Evolutionary conservation across 192 early-diverging fungal species (phyloP), one percentile per base, ranked within the genome.

Genomic region (Neocallimastix lanati): DNA sequence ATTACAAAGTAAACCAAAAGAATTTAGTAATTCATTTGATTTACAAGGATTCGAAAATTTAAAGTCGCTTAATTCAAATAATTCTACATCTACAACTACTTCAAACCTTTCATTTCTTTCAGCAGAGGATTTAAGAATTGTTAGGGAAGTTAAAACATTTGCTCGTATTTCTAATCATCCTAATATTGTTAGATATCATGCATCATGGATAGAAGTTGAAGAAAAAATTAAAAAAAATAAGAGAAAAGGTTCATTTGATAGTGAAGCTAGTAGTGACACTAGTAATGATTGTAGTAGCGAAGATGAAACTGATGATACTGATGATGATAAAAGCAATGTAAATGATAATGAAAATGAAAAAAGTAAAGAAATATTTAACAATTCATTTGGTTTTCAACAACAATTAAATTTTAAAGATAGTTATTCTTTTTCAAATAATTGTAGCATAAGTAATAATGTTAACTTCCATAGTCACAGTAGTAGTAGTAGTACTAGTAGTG

Each of bases 121-220:
- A 76, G 77, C 1, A 76, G 38, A 38, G 16, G 85, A 87, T 76
- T 76, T 79, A 29, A 37, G 86, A 13, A 77, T 88, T 33, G 76
- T 88, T 29, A 77, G 85, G n/a, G 87, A 88, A 83, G 83, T 88
- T 28, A 88, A 87, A 76, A 82, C 85, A 27, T 81, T 88, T 21
- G 87, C 87, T 0, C 35, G 81, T 33, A 81, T 88, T 3, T 85
- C 86, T 4, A 81, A 85, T 77, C 85, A 87, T 80, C 81, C 85
- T 18, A 87, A 87, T 79, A 83, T 87, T 33, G 83, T 87, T 25
- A 78, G 84, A 76, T 87, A 87, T 79, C 84, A 87, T 76, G 83
- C 81, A 18, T 81, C 84, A 13, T 87, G 86, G 86, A 83, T 88
- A 27, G 86, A 87, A 79, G 77, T 67, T n/a, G 50, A 67, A 67